Evolutionary conservation across 495 filamentous ascomycete species (phyloP), one percentile per base, ranked within the genome.

Genomic region (Cercophora scortea): DNA sequence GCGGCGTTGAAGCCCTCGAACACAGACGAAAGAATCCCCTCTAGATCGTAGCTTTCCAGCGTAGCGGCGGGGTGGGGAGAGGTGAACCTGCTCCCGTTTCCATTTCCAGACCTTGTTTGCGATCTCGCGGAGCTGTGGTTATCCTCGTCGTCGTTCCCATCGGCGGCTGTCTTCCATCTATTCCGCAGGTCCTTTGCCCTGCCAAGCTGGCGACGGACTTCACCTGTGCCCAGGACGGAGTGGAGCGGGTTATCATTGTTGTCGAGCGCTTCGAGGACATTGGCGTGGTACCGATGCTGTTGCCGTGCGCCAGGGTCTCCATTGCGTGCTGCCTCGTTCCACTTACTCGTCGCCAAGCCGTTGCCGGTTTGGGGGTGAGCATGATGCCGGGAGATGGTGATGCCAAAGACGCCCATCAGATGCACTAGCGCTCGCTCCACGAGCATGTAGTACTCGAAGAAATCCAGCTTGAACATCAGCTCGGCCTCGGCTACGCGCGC

Each of bases 381-480:
- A 25, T 25, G 25, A 4, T 45, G 19, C 3, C 32, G 15, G 32
- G 17, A 8, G 0, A 84, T 68, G 0, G 52, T 52, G 3, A 85
- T 73, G 13, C 75, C 78, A 45, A 79, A 82, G 0, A 85, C 74
- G 0, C 67, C 75, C 19, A 84, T 71, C 5, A 84, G 62, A 46
- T 83, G 81, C 1, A 84, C 79, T 4, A 86, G 70, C 0, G 79
- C 79, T 7, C 82, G 78, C 63, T 87, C 83, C 15, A 86, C 70
- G 0, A 84, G 67, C 53, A 80, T 79, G 71, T 85, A 86, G 68
- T 79, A 87, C 54, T 87, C 83, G 66, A 83, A 79, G 55, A 85
- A 87, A 55, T 87, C 83, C 7, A 86, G 67, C 60, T 86, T 85
- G 69, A 87, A 87, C 75, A 85, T 85, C 32, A 79, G 73, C 56